phyloP scores from a whole-genome alignment of 176 grass and related monocot genomes.

The Oryza nivara region DNA sequence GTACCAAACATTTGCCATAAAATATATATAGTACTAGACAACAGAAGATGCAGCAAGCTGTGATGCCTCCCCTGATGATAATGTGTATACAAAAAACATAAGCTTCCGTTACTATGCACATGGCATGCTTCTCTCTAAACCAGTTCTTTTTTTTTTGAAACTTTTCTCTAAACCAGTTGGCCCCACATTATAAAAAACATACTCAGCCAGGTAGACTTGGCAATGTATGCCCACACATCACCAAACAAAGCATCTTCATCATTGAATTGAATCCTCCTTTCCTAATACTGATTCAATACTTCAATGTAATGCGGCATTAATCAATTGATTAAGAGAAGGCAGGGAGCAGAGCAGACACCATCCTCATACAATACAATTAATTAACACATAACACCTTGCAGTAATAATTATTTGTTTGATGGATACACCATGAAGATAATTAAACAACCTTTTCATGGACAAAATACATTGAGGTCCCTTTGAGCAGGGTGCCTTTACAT shows the following conservation, averaged over 20 bases:
- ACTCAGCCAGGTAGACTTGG: conserved; percentile 28
- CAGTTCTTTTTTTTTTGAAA: too few species aligned
- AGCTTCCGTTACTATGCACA: conserved; percentile 61
- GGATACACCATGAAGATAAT: conserved; percentile 52
- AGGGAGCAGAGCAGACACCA: not conserved
- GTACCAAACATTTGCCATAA: conserved; percentile 49
- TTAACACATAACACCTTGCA: conserved; percentile 45
- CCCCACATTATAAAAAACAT: conserved; percentile 21
- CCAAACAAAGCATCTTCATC: conserved; percentile 37
- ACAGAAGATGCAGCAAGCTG: conserved; percentile 56
- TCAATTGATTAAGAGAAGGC: not conserved
- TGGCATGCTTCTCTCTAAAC: conserved; percentile 62
- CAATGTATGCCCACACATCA: conserved; percentile 32
- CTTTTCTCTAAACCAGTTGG: conserved; percentile 19
- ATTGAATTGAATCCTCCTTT: conserved; percentile 25
- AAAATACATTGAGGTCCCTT: conserved; percentile 29
- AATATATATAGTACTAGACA: conserved; percentile 38
- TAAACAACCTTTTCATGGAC: conserved; percentile 47
- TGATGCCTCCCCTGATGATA: conserved; percentile 49
- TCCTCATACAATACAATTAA: conserved; percentile 36
- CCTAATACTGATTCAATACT: not conserved
- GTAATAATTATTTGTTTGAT: conserved; percentile 40
- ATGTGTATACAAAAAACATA: conserved; percentile 50
- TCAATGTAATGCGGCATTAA: conserved; percentile 19
- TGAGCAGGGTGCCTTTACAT: conserved; percentile 47